Conservation (phyloP, 2,329 filamentous ascomycete species). For the Cyphellophora europaea region DNA sequence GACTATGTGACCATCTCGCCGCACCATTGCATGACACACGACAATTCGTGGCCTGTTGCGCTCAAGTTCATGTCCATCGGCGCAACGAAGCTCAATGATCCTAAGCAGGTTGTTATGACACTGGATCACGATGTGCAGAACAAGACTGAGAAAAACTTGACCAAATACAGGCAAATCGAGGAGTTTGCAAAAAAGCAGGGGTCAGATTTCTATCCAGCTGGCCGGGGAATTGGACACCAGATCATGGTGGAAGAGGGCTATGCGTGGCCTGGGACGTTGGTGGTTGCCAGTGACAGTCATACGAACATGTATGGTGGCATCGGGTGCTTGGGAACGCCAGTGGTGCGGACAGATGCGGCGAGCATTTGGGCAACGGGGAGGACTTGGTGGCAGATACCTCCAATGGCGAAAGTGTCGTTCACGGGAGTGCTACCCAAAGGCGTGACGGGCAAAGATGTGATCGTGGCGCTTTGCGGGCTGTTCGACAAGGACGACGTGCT, state of each 20-base stretch:
- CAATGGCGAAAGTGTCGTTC: constrained; percentile 70
- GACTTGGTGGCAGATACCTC: constrained; percentile 86
- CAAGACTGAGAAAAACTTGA: constrained; percentile 64
- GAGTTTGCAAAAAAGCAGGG: constrained; percentile 69
- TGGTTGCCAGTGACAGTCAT: constrained; percentile 64
- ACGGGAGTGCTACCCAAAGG: constrained; percentile 66
- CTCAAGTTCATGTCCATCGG: constrained; percentile 77
- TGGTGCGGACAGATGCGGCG: constrained; percentile 82
- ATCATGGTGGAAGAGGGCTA: constrained; percentile 81
- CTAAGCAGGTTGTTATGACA: constrained; percentile 68
- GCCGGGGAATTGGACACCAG: constrained; percentile 80
- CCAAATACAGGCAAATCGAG: constrained; percentile 75
- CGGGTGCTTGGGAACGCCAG: constrained; percentile 64
- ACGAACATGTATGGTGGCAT: constrained; percentile 74
- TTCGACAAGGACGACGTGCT: constrained; percentile 83
- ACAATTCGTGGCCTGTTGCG: constrained; percentile 70
- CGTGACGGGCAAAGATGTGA: constrained; percentile 89
- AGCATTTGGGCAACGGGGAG: constrained; percentile 72
- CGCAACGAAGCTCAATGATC: constrained; percentile 62
- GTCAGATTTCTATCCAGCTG: constrained; percentile 67
- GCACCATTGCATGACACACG: constrained; percentile 73
- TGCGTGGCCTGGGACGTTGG: constrained; percentile 76
- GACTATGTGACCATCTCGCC: constrained; percentile 76
- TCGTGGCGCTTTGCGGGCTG: constrained; percentile 75
- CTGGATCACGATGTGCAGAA: constrained; percentile 88